Conservation (phyloP, 768 basidiomycete genomes). For the Paxillus rubicundulus region DNA sequence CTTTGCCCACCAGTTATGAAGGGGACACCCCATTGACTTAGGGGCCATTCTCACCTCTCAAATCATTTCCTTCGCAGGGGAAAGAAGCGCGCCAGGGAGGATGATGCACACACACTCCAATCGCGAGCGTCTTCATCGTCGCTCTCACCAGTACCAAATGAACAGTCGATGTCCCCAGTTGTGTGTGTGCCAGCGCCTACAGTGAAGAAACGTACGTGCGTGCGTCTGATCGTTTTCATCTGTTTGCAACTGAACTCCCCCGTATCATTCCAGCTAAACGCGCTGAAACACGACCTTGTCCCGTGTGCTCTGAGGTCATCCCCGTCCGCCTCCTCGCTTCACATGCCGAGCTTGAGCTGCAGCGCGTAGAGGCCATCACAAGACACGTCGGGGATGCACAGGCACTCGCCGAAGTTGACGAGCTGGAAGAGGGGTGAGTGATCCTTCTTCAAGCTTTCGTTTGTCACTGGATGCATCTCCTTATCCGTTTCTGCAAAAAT, state of each 20-base stretch:
- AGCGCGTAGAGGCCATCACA: constrained; percentile 69
- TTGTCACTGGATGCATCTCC: constrained; percentile 30
- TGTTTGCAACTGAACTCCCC: not conserved
- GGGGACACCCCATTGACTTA: not conserved
- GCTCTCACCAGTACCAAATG: constrained; percentile 33
- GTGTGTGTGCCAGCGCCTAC: constrained; percentile 27
- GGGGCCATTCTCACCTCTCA: not conserved
- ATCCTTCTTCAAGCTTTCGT: not conserved
- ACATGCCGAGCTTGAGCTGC: constrained; percentile 64
- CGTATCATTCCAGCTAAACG: constrained; percentile 49
- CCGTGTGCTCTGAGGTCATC: constrained; percentile 69
- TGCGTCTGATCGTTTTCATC: not conserved
- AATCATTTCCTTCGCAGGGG: constrained; percentile 32
- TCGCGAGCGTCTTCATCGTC: constrained; percentile 32
- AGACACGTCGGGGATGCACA: constrained; percentile 60
- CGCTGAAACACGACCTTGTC: constrained; percentile 73
- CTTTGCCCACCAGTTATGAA: not conserved
- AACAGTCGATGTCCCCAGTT: constrained; percentile 11
- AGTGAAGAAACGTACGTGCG: constrained; percentile 49
- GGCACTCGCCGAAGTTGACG: constrained; percentile 45
- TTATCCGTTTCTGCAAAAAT: constrained; percentile 26
- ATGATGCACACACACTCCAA: constrained; percentile 3
- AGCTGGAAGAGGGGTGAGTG: constrained; percentile 55
- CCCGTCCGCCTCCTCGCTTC: constrained; percentile 67
- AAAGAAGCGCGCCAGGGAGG: constrained; percentile 48